Evolutionary conservation across 2,329 filamentous ascomycete species (phyloP).

Genomic region (Diaporthe batatas): DNA sequence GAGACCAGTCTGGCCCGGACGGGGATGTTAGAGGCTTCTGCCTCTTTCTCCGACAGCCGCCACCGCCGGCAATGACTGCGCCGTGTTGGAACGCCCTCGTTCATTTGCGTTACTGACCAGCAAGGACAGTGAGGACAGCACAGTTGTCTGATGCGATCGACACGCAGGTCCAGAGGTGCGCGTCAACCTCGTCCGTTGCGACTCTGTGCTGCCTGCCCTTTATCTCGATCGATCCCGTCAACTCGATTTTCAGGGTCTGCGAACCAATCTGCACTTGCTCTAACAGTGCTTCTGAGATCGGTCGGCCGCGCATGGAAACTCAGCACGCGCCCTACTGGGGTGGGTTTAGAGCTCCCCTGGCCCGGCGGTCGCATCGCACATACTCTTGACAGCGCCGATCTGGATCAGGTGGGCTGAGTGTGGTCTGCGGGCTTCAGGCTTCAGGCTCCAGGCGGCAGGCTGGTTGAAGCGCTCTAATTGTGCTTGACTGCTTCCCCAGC

Average conservation of each 20-base stretch:
- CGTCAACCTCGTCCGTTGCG: background rate
- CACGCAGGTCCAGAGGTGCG: background rate
- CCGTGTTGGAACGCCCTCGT: background rate
- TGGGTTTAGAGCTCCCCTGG: background rate
- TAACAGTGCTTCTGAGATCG: background rate
- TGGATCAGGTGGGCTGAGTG: background rate
- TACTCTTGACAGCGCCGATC: slow-evolving; percentile 32
- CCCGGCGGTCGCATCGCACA: background rate
- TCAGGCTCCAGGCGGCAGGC: too few species aligned
- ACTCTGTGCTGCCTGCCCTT: background rate
- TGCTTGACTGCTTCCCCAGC: too few species aligned
- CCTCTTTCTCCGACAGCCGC: background rate
- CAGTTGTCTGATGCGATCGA: background rate
- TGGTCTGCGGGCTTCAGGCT: background rate
- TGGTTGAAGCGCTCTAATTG: background rate
- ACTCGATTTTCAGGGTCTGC: slow-evolving; percentile 26
- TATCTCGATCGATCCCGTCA: slow-evolving; percentile 35
- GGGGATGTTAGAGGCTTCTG: background rate
- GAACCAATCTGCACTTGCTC: background rate
- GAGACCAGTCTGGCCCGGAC: slow-evolving; percentile 21
- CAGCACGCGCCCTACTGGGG: background rate
- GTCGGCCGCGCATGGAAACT: background rate
- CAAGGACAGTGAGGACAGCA: background rate
- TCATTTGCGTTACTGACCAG: background rate
- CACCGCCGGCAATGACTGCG: background rate